Percentiles rank a stretch among this genome's conserved stretches.
Evolutionary conservation across 148 eudicot species (phyloP).

Genomic region (Fagopyrum homotropicum): DNA sequence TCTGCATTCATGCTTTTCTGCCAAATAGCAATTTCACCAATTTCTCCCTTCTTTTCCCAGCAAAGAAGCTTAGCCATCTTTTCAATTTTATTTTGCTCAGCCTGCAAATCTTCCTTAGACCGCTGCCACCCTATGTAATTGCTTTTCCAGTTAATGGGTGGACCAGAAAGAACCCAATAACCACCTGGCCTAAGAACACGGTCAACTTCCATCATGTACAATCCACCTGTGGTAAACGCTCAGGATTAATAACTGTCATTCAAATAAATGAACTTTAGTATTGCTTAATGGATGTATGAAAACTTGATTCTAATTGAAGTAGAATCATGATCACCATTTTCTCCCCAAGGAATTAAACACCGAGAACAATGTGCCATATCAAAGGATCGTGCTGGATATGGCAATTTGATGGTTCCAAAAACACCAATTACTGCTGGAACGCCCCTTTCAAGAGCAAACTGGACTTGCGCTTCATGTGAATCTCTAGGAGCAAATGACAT

Average conservation of each 20-base stretch:
- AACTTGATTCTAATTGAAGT: neutral
- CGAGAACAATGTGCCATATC: neutral
- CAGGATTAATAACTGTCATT: neutral
- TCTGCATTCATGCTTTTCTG: conserved; percentile 25
- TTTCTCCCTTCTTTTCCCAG: neutral
- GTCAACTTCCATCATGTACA: conserved; percentile 3
- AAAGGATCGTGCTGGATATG: neutral
- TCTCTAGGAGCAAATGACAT: conserved; percentile 82
- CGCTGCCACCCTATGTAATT: neutral
- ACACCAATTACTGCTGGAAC: conserved; percentile 39
- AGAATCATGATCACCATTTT: neutral
- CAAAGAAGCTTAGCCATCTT: neutral
- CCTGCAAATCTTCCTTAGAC: neutral
- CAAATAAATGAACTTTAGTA: neutral
- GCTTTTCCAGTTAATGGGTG: neutral
- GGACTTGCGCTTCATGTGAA: conserved; percentile 75
- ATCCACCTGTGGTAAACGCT: neutral
- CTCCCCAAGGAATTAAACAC: neutral
- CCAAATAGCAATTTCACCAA: neutral
- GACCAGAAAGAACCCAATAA: neutral
- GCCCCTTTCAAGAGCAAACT: conserved; percentile 77
- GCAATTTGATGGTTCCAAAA: neutral
- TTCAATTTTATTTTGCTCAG: neutral
- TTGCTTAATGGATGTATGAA: too few species aligned
- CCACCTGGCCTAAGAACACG: conserved; percentile 5